phyloP scores from a whole-genome alignment of 2,329 filamentous ascomycete genomes.

The Fusarium udum region DNA sequence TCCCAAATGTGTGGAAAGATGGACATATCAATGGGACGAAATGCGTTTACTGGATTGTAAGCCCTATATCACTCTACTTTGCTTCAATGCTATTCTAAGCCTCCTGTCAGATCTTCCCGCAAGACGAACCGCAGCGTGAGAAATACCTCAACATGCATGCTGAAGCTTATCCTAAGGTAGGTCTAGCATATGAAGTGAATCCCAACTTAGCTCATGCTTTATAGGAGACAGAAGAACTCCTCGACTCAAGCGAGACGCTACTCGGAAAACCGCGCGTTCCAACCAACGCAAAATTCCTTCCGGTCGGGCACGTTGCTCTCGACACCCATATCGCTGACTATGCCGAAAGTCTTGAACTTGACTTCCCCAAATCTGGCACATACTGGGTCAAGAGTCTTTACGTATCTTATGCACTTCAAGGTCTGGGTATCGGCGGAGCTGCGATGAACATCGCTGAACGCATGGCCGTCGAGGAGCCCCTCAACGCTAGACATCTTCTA shows the following conservation, averaged over 20 bases:
- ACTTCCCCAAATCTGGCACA: not conserved
- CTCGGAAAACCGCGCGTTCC: not conserved
- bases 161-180: not conserved
- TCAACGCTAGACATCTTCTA: not conserved
- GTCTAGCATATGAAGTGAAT: rapidly evolving
- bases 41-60: not conserved
- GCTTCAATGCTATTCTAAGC: rapidly evolving
- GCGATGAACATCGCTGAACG: not conserved
- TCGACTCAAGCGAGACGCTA: not conserved
- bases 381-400: not conserved
- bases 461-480: not conserved
- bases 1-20: not conserved
- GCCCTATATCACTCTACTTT: rapidly evolving
- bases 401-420: not conserved
- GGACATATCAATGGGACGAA: not conserved
- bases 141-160: not conserved
- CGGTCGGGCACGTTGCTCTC: not conserved
- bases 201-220: rapidly evolving
- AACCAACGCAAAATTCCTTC: rapidly evolving
- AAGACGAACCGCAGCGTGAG: not conserved
- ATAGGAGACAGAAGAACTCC: not conserved
- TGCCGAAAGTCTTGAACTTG: rapidly evolving
- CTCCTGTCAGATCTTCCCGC: rapidly evolving
- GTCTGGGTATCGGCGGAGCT: not conserved
- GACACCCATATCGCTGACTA: not conserved